Conservation (phyloP, 495 filamentous ascomycete genomes). For the Diplogelasinospora grovesii region DNA sequence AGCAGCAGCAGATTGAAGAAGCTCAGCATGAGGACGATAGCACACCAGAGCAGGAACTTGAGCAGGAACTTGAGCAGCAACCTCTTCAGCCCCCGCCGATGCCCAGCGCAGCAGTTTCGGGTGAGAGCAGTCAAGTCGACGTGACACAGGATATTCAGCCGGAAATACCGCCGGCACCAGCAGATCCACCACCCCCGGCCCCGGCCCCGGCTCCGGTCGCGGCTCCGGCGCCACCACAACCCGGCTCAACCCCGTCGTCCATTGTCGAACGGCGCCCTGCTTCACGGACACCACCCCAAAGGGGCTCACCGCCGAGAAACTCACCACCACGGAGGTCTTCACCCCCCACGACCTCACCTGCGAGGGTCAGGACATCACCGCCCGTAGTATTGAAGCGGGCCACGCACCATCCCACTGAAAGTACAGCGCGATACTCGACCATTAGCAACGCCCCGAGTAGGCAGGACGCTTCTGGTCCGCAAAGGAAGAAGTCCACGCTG, state of each 20-base stretch:
- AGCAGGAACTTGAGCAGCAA: background rate
- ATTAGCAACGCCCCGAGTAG: constrained; percentile 30
- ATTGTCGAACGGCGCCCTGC: constrained; percentile 10
- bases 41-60: background rate
- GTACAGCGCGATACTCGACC: constrained; percentile 32
- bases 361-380: constrained; percentile 12
- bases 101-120: no score
- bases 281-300: constrained; percentile 21
- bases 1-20: background rate
- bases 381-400: constrained; percentile 21
- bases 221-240: constrained; percentile 15
- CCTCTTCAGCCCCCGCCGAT: background rate
- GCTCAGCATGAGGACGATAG: background rate
- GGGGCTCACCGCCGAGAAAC: constrained; percentile 12
- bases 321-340: constrained; percentile 15
- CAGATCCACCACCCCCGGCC: constrained; percentile 17
- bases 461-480: constrained; percentile 29
- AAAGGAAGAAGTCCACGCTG: constrained; percentile 45
- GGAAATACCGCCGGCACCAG: no score
- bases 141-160: constrained; percentile 9
- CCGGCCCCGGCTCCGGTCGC: constrained; percentile 19
- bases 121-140: constrained; percentile 11
- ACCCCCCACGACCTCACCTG: constrained; percentile 13
- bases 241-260: constrained; percentile 6
- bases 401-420: constrained; percentile 29